Conservation (phyloP, 352 stramenopile genomes). For the Pythium brachiatum region DNA sequence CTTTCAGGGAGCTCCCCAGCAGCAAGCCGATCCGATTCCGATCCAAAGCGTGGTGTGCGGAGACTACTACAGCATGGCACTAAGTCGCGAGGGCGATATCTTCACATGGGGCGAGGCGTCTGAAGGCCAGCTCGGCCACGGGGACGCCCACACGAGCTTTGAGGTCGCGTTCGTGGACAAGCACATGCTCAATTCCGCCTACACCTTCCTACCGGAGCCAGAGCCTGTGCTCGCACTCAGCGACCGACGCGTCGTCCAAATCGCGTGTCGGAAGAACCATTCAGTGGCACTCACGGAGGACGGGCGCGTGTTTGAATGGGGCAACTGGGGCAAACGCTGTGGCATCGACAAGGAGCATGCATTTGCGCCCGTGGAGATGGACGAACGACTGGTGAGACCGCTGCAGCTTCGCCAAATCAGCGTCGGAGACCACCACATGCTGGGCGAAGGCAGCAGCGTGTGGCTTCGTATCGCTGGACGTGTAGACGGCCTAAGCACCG, state of each 20-base stretch:
- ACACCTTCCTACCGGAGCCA: constrained; percentile 57
- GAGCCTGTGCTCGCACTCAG: constrained; percentile 59
- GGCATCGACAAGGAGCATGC: constrained; percentile 56
- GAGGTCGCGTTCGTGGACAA: constrained; percentile 63
- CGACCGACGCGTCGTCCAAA: constrained; percentile 36
- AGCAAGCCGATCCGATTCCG: constrained; percentile 65
- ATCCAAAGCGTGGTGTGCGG: constrained; percentile 56
- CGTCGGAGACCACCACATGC: constrained; percentile 51
- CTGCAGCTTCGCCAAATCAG: constrained; percentile 43
- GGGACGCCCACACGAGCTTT: constrained; percentile 48
- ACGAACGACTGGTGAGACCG: constrained; percentile 5
- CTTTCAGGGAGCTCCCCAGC: constrained; percentile 47
- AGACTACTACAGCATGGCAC: constrained; percentile 63
- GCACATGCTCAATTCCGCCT: constrained; percentile 66
- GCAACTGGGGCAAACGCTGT: constrained; percentile 58
- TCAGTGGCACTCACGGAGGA: constrained; percentile 43
- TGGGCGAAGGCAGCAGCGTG: constrained; percentile 61
- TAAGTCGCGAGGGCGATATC: constrained; percentile 63
- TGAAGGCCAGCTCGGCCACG: constrained; percentile 66
- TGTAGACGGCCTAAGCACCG: not conserved
- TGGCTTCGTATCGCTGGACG: constrained; percentile 43
- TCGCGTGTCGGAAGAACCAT: constrained; percentile 61
- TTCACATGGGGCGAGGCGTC: constrained; percentile 78
- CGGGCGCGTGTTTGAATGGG: constrained; percentile 60
- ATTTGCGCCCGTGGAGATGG: constrained; percentile 47